Evolutionary conservation across 225 moss, liverwort and hornwort genomes (phyloP).

Genomic region (Asterella californica): DNA sequence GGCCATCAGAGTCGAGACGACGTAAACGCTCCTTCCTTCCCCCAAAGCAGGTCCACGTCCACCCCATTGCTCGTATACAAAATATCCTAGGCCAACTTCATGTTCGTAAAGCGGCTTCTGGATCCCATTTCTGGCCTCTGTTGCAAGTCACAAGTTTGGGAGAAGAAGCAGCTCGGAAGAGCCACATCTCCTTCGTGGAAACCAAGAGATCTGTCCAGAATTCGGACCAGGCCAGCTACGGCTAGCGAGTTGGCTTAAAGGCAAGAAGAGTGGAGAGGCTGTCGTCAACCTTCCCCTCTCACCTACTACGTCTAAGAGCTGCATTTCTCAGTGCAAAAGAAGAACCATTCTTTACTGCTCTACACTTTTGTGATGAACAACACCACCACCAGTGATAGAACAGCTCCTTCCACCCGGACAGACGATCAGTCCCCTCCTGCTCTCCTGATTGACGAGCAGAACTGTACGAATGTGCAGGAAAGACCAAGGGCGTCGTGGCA

Average conservation of each 20-base stretch:
- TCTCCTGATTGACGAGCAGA: neutral
- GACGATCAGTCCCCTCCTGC: neutral
- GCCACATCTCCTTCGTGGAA: conserved; percentile 4
- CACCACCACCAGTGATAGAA: neutral
- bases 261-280: conserved; percentile 12
- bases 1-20: conserved; percentile 24
- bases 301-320: conserved; percentile 7
- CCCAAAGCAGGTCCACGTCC: conserved; percentile 44
- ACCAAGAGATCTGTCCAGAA: conserved; percentile 4
- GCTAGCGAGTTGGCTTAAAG: neutral
- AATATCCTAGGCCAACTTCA: conserved; percentile 17
- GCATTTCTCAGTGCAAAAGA: conserved; percentile 17
- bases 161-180: conserved; percentile 2
- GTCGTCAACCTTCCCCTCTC: conserved; percentile 20
- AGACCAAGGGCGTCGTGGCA: neutral
- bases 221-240: conserved; percentile 4
- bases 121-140: neutral
- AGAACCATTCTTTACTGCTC: conserved; percentile 11
- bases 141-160: neutral
- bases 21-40: conserved; percentile 35
- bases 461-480: conserved; percentile 6
- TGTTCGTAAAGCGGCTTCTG: neutral
- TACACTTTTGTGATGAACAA: conserved; percentile 8
- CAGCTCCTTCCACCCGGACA: neutral
- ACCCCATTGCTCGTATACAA: conserved; percentile 38